Conservation (phyloP, 164 flowering plant genomes). For the Sedum album region DNA sequence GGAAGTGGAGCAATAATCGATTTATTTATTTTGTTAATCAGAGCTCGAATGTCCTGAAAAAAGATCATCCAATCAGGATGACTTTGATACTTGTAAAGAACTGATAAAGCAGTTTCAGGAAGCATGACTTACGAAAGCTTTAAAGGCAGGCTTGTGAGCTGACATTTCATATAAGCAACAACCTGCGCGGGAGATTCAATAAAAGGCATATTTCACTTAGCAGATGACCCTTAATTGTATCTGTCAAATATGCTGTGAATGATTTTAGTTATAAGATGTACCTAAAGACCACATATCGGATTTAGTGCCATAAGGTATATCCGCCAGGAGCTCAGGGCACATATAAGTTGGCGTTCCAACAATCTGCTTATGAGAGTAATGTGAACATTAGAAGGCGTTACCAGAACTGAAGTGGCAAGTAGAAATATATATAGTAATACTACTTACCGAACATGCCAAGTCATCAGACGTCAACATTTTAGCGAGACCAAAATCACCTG, state of each 20-base stretch:
- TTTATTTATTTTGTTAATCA: slow-evolving; percentile 88
- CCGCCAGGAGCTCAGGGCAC: slow-evolving; percentile 99
- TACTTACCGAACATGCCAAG: slow-evolving; percentile 95
- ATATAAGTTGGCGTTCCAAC: slow-evolving; percentile 99
- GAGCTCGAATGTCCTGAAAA: slow-evolving; percentile 89
- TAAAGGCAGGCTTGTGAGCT: slow-evolving; percentile 82
- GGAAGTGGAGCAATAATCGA: slow-evolving; percentile 95
- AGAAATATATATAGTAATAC: not conserved
- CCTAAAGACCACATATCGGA: slow-evolving; percentile 99
- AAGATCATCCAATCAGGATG: too few relatives aligned
- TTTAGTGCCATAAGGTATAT: slow-evolving; percentile 97
- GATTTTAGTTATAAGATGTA: slow-evolving; percentile 15
- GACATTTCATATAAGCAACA: slow-evolving; percentile 97
- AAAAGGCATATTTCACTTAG: not conserved
- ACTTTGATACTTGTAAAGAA: too few relatives aligned
- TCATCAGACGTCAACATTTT: slow-evolving; percentile 92
- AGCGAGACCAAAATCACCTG: slow-evolving; percentile 99
- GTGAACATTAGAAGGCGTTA: not conserved
- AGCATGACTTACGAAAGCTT: slow-evolving; percentile 84
- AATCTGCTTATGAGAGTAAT: slow-evolving; percentile 39
- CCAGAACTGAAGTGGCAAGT: not conserved
- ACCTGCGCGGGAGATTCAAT: slow-evolving; percentile 38
- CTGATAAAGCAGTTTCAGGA: not conserved
- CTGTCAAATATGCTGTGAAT: not conserved
- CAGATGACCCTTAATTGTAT: slow-evolving; percentile 12